Evolutionary conservation across 1,284 basidiomycete genomes (phyloP), one percentile per base, ranked within the genome.

Genomic region (Coniferiporia weirii): DNA sequence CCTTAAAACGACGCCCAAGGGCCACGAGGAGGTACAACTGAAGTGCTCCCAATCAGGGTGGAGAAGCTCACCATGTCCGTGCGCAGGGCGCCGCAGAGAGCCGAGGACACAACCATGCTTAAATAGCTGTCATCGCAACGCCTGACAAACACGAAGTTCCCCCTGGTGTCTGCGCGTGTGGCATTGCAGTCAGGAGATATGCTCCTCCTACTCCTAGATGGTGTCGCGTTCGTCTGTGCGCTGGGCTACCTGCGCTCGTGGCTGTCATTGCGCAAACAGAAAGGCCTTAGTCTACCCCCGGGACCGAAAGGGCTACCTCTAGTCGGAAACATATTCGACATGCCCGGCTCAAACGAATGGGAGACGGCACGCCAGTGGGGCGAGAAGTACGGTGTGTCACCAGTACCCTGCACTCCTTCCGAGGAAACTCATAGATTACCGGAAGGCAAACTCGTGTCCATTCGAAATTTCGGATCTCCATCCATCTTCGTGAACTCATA

Each of bases 401-500:
- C 12, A 43, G n/a, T 13, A 13, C 5, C 27, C 27, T 27, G 27
- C 5, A 27, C 27, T n/a, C 7, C 40, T 12, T 43, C 40, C n/a
- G 12, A 12, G 7, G 40, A 10, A 3, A n/a, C 20, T n/a, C 45
- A 10, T 19, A 47, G 13, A 38, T 13, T 19, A n/a, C 19, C 5
- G 27, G 5, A 27, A 66, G 65, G 65, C 20, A 63, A 65, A 35
- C 44, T 68, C 8, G 57, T 66, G 20, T 61, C 63, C 47, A 38
- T 68, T 19, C 61, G 45, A 22, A 58, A 64, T 12, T 54, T 66
- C 7, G 66, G 66, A 13, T 54, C 64, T 38, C 56, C 56, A 6
- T 62, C 64, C 36, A 38, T 68, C 15, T 45, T 68, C 17, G 27
- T 69, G 19, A 69, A 66, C 47, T 63, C 64, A 10, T 58, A 56